Conservation (phyloP, 1,284 basidiomycete species). For the Cryptococcus sp. region DNA sequence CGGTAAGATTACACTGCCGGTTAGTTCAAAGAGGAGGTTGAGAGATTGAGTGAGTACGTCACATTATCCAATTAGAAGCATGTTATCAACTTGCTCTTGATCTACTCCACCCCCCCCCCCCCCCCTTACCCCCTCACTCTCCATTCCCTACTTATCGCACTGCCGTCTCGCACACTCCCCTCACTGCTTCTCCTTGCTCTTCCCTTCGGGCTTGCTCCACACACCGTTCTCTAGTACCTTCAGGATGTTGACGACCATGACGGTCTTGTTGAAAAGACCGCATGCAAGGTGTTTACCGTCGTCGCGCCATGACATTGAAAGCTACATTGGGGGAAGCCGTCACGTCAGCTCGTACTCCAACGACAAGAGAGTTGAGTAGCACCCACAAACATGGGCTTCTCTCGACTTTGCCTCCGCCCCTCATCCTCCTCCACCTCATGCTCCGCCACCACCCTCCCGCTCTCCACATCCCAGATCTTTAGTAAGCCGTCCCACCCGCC, state of each 20-base stretch:
- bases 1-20: no score
- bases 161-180: not conserved
- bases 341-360: not conserved
- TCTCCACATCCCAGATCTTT: slow-evolving; percentile 39
- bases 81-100: no score
- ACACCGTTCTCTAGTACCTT: slow-evolving; percentile 8
- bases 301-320: slow-evolving; percentile 39
- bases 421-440: slow-evolving; percentile 36
- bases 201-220: slow-evolving; percentile 4
- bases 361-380: not conserved
- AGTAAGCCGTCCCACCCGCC: slow-evolving; percentile 43
- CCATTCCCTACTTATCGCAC: no score
- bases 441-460: slow-evolving; percentile 26
- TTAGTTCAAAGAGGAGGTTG: no score
- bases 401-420: slow-evolving; percentile 22
- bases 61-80: no score
- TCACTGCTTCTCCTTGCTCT: slow-evolving; percentile 1
- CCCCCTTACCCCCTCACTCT: no score
- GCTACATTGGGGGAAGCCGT: slow-evolving; percentile 3
- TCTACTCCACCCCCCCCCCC: no score
- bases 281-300: slow-evolving; percentile 42
- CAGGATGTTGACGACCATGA: slow-evolving; percentile 31
- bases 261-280: slow-evolving; percentile 37
- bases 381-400: slow-evolving; percentile 40
- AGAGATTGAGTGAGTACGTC: no score